Percentiles rank a stretch among this genome's conserved stretches.
Evolutionary conservation across 1,284 basidiomycete species (phyloP).

Genomic region (Cryptococcus wingfieldii): DNA sequence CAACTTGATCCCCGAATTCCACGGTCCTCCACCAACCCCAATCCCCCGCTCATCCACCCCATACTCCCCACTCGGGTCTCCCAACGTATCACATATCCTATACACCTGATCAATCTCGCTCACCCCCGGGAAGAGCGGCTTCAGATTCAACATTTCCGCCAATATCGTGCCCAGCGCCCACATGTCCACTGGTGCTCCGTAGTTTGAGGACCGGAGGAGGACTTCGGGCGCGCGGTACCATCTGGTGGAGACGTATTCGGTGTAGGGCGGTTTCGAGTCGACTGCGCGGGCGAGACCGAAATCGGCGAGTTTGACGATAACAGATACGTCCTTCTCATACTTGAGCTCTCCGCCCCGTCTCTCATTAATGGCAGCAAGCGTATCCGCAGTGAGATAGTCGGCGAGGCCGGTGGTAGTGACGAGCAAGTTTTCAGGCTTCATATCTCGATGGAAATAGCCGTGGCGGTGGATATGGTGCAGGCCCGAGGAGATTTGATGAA

Average conservation of each 20-base stretch:
- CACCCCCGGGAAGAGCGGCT: slow-evolving; percentile 95
- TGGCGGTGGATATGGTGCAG: slow-evolving; percentile 86
- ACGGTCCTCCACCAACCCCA: slow-evolving; percentile 77
- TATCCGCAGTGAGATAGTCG: slow-evolving; percentile 70
- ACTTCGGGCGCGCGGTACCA: slow-evolving; percentile 99
- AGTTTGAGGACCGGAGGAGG: slow-evolving; percentile 81
- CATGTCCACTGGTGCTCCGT: slow-evolving; percentile 96
- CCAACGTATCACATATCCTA: slow-evolving; percentile 83
- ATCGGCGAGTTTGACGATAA: slow-evolving; percentile 96
- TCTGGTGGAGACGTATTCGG: slow-evolving; percentile 96
- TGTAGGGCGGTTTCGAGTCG: slow-evolving; percentile 84
- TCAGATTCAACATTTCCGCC: slow-evolving; percentile 91
- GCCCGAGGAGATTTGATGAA: slow-evolving; percentile 84
- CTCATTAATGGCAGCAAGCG: slow-evolving; percentile 35
- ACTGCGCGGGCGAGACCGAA: slow-evolving; percentile 96
- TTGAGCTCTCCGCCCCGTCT: slow-evolving; percentile 15
- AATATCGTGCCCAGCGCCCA: slow-evolving; percentile 99
- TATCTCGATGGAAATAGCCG: slow-evolving; percentile 98
- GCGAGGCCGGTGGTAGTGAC: slow-evolving; percentile 98
- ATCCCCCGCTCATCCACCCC: slow-evolving; percentile 68
- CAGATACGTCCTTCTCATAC: slow-evolving; percentile 86
- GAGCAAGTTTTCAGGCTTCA: slow-evolving; percentile 99
- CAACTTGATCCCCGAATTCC: slow-evolving; percentile 80
- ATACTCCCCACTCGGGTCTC: slow-evolving; percentile 84
- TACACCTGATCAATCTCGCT: slow-evolving; percentile 91